Conservation (phyloP, 306 rosid genomes). For the Inga leiocalycina region DNA sequence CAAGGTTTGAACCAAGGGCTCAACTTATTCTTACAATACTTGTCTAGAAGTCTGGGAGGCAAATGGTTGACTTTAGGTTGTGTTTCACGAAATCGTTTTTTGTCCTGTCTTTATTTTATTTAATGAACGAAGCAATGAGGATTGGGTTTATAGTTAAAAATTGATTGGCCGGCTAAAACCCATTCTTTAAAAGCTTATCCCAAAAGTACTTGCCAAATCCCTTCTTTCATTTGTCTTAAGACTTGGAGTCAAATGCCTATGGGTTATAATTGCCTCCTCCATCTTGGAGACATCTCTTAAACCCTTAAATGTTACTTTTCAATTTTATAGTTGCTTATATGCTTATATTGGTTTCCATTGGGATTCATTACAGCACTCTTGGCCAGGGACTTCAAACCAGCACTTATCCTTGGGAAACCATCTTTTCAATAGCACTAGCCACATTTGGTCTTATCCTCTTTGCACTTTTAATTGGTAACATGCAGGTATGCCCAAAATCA, state of each 20-base stretch:
- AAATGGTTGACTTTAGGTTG: neutral
- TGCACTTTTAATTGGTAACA: slow-evolving; percentile 90
- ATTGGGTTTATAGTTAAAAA: neutral
- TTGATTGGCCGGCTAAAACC: neutral
- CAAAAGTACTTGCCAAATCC: neutral
- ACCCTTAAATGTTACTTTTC: slow-evolving; percentile 13
- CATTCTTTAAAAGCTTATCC: neutral
- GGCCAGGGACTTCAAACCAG: slow-evolving; percentile 90
- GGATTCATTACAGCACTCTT: slow-evolving; percentile 64
- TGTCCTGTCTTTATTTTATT: neutral
- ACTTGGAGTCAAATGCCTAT: no score
- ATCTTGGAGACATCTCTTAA: neutral
- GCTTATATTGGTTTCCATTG: slow-evolving; percentile 17
- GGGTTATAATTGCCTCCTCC: neutral
- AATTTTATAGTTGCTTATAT: slow-evolving; percentile 4
- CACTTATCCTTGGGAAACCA: slow-evolving; percentile 77
- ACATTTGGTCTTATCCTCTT: slow-evolving; percentile 83
- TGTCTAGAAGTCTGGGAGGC: neutral
- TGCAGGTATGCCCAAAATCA: slow-evolving; percentile 67
- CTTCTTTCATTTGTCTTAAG: neutral
- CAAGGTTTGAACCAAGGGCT: neutral
- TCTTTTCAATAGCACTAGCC: slow-evolving; percentile 83
- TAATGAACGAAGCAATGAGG: neutral
- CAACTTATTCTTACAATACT: neutral
- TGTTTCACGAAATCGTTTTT: neutral